These are phyloP conservation scores for Ceratobasidium sp. DNA, from an alignment of 1,284 basidiomycete genomes.

Conservation along the genomic window DNA sequence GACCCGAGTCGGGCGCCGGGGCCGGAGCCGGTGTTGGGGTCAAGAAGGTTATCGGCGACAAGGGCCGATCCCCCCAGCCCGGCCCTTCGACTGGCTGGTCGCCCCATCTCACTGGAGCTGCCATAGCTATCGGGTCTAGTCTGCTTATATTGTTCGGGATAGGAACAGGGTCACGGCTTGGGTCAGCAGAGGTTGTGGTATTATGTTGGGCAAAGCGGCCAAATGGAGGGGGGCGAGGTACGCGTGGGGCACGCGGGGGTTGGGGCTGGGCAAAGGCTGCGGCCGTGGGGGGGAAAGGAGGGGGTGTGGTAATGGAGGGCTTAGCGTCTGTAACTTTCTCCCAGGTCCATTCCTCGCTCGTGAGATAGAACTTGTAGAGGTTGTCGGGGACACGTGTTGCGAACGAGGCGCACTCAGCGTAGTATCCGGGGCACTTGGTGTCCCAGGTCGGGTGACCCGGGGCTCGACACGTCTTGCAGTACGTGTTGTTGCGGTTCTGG, in stretches of 20 bases:
- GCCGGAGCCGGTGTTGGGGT: not conserved
- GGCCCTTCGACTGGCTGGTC: not conserved
- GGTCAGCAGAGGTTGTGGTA: not conserved
- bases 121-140: not conserved
- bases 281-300: constrained; percentile 9
- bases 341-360: constrained; percentile 8
- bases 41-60: too few species aligned
- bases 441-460: constrained; percentile 14
- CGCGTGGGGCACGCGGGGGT: not conserved
- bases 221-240: not conserved
- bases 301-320: not conserved
- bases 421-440: constrained; percentile 19
- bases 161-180: not conserved
- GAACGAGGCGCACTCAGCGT: not conserved
- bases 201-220: constrained; percentile 34
- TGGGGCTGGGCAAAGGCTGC: not conserved
- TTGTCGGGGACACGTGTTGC: constrained; percentile 1
- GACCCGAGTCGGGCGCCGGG: not conserved
- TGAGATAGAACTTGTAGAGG: constrained; percentile 3
- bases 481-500: not conserved
- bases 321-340: constrained; percentile 18
- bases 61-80: not conserved
- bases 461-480: constrained; percentile 7
- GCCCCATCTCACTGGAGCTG: too few species aligned
- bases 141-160: not conserved